A percentile compares a stretch with the other conserved stretches of the same genome.
phyloP scores from a whole-genome alignment of 208 protist genomes.

The Leishmania lainsoni region DNA sequence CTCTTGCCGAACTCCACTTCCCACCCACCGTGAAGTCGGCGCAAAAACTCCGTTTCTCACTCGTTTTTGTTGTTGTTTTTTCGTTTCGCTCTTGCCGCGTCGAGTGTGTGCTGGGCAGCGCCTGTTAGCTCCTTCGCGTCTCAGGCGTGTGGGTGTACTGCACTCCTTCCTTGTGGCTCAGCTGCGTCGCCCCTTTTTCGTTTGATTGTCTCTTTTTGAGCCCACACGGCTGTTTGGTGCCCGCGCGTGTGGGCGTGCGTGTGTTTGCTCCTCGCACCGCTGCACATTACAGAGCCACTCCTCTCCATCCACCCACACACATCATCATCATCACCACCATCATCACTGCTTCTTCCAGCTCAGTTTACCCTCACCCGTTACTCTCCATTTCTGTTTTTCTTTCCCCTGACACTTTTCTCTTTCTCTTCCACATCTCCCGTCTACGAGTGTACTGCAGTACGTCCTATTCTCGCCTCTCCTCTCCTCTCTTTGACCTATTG shows the following conservation, averaged over 20 bases:
- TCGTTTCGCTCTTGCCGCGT: not conserved
- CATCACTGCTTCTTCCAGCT: not conserved
- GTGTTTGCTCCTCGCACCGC: not conserved
- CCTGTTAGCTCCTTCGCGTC: no score
- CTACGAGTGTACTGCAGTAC: no score
- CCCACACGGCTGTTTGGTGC: not conserved
- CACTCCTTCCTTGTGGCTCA: no score
- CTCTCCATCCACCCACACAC: not conserved
- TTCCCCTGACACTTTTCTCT: not conserved
- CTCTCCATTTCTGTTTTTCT: not conserved
- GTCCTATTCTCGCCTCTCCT: no score
- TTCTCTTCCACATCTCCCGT: not conserved
- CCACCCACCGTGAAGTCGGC: not conserved
- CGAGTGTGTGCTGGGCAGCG: no score
- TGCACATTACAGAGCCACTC: not conserved
- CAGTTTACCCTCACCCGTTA: not conserved
- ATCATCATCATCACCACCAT: not conserved
- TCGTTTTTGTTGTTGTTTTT: not conserved
- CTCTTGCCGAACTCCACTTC: no score
- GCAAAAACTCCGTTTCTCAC: not conserved
- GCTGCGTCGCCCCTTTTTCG: not conserved
- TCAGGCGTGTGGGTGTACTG: no score
- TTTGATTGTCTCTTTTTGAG: no score
- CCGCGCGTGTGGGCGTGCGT: not conserved
- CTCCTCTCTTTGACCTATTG: not conserved